Conservation (phyloP, 2,329 filamentous ascomycete species). For the Ophiostoma ips region DNA sequence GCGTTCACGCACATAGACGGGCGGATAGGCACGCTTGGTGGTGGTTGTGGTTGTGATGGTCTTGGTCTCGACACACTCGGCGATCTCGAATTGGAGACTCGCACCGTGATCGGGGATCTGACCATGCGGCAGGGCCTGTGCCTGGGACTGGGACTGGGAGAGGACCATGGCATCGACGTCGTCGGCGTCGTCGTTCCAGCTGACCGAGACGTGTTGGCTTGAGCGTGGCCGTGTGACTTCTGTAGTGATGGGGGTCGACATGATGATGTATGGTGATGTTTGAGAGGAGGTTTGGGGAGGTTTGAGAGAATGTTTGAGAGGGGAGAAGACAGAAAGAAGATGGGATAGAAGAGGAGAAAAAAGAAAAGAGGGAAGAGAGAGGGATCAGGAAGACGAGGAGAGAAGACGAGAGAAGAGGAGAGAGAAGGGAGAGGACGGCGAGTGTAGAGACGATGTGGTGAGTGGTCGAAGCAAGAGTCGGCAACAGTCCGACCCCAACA, state of each 20-base stretch:
- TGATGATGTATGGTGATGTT: no score
- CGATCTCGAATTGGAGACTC: slow-evolving; percentile 40
- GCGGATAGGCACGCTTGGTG: slow-evolving; percentile 71
- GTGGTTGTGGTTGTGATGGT: slow-evolving; percentile 85
- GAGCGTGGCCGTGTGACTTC: slow-evolving; percentile 21
- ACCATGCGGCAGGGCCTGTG: not conserved
- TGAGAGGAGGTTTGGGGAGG: no score
- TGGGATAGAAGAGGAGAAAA: no score
- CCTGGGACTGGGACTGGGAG: not conserved
- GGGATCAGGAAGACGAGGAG: not conserved
- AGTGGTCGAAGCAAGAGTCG: no score
- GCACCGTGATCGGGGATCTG: slow-evolving; percentile 12
- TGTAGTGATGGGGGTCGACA: slow-evolving; percentile 12
- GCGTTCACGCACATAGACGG: slow-evolving; percentile 64
- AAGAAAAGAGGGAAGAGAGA: not conserved
- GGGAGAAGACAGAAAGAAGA: no score
- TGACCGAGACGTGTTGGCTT: slow-evolving; percentile 22
- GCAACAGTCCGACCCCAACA: not conserved
- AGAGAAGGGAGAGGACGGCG: no score
- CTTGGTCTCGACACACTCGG: slow-evolving; percentile 53
- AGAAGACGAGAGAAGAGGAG: no score
- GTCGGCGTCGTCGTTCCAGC: slow-evolving; percentile 21
- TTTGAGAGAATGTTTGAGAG: no score
- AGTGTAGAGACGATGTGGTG: no score
- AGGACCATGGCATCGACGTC: slow-evolving; percentile 8